These are phyloP conservation scores for Striga asiatica DNA, from an alignment of 257 asterid genomes.

Conservation along the genomic window DNA sequence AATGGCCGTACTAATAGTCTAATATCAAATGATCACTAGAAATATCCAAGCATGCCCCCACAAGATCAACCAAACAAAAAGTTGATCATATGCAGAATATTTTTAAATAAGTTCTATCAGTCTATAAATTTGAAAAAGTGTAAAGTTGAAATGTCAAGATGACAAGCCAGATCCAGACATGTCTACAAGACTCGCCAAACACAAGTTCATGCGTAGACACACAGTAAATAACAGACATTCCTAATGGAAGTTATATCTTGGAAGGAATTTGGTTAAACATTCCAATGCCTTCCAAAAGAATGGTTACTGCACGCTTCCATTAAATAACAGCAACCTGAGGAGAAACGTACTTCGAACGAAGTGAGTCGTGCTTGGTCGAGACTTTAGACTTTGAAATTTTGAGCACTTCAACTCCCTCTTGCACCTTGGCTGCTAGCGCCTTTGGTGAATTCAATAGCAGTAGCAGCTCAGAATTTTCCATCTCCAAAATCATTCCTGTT, in stretches of 20 bases:
- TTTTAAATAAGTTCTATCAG: too few relatives aligned
- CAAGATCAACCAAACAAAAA: too few relatives aligned
- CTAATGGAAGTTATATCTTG: not conserved
- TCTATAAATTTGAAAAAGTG: too few relatives aligned
- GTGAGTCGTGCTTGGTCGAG: conserved; percentile 37
- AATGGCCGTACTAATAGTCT: too few relatives aligned
- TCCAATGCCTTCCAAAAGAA: not conserved
- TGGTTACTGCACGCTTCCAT: not conserved
- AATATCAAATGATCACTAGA: too few relatives aligned
- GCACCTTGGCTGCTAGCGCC: conserved; percentile 54
- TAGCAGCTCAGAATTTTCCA: conserved; percentile 70
- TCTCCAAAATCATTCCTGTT: conserved; percentile 92
- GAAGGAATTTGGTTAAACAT: too few relatives aligned
- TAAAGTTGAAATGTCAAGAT: too few relatives aligned
- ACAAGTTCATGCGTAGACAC: not conserved
- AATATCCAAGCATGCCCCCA: too few relatives aligned
- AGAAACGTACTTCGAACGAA: conserved; percentile 37
- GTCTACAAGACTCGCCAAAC: not conserved
- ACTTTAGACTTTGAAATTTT: conserved; percentile 41
- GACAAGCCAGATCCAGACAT: not conserved
- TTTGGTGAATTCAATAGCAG: conserved; percentile 64
- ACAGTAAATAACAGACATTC: not conserved
- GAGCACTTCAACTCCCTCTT: conserved; percentile 66
- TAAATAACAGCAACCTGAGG: conserved; percentile 51
- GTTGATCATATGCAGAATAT: too few relatives aligned